Base-by-base conservation (phyloP, 208 protist species). In the Trypanosoma lewisi region DNA sequence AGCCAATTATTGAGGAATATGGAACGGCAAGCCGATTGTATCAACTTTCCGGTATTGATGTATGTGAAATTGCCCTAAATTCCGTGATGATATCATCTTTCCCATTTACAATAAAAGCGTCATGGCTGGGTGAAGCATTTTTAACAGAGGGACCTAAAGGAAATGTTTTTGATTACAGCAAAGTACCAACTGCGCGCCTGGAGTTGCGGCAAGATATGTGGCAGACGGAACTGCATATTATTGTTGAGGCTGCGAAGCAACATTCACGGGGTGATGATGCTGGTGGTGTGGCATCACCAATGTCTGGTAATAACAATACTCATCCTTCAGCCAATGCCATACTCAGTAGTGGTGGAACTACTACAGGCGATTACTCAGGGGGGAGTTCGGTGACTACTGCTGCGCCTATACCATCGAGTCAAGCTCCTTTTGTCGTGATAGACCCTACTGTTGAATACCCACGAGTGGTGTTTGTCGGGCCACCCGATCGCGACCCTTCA, bases 1-100 rank as follows among this genome's bases (percentile, higher is more conserved):
- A 94, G 9, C 68, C 92, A 8, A 70, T 97, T 44, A 45, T 86
- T 36, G 92, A 97, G 63, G 92, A 97, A 83, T 96, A 96, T 76
- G 70, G 79, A 55, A 78, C 76, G 27, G 83, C 87, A 8, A 67
- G 70, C 5, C 85, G 89, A 56, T 25, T 86, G 0, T 90, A 85
- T 63, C 79, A 75, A 7, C 79, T 97, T 19, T 86, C 75, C 47
- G 75, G 76, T 0, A 83, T 80, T 19, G 92, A 97, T 66, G 51
- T 95, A 12, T 88, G 88, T 50, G 92, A 97, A 75, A 71, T 97
- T 36, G 80, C 84, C 16, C 67, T 89, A 28, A 91, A 95, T 71
- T 90, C 80, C 0, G 92, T 96, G 27, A 70, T 87, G 48, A 87
- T 91, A 45, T 95, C 88, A 0, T 75, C 82, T 33, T 97, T 95